phyloP scores from a whole-genome alignment of 2,329 filamentous ascomycete genomes.

The Xylaria sp. region DNA sequence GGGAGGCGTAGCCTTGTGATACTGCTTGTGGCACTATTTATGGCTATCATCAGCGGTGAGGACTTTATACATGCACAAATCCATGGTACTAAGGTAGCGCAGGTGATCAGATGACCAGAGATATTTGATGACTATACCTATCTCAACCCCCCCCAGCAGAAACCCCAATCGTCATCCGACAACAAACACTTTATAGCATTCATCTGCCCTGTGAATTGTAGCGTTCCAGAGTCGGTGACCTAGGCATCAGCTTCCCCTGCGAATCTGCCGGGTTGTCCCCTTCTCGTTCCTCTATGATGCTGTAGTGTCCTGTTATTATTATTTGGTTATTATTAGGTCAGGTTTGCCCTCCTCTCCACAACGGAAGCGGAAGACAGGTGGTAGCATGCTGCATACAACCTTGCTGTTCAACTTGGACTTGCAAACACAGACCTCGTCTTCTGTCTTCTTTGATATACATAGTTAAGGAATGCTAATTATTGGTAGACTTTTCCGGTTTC shows the following conservation, averaged over 20 bases:
- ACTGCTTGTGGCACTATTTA: constrained; percentile 8
- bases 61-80: constrained; percentile 15
- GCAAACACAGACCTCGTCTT: not conserved
- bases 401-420: not conserved
- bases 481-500: not conserved
- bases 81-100: constrained; percentile 26
- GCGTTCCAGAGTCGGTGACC: not conserved
- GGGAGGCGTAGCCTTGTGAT: not conserved
- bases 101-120: constrained; percentile 29
- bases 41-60: constrained; percentile 31
- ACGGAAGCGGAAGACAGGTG: not conserved
- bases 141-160: too few relatives aligned
- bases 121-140: constrained; percentile 22
- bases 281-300: not conserved
- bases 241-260: not conserved
- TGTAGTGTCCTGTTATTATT: not conserved
- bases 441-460: too few relatives aligned
- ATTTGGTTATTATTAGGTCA: not conserved
- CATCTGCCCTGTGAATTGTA: not conserved
- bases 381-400: not conserved
- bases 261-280: not conserved
- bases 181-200: constrained; percentile 2
- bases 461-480: not conserved
- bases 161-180: not conserved
- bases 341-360: not conserved